phyloP scores from a whole-genome alignment of 176 grass and related monocot species.

The sorghum (Sorghum bicolor) region Sorghum_bicolor_NCBIv3 NC_012875.2:55120501-55121000 shows the following conservation, averaged over 20 bases:
- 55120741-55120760: not conserved
- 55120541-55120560: not conserved
- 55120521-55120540: too few species aligned
- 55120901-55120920: constrained; percentile 62
- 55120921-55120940: constrained; percentile 50
- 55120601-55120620: not conserved
- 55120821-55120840: constrained; percentile 59
- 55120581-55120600: not conserved
- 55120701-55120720: not conserved
- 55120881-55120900: constrained; percentile 77
- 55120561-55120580: not conserved
- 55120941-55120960: constrained; percentile 66
- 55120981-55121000: constrained; percentile 65
- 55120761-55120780: not conserved
- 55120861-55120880: constrained; percentile 47
- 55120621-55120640: not conserved
- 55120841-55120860: constrained; percentile 60
- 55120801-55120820: constrained; percentile 74
- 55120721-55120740: not conserved
- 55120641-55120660: not conserved
- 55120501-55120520: not conserved
- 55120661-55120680: not conserved
- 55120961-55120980: constrained; percentile 59
- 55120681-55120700: not conserved
- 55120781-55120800: constrained; percentile 43